Base-by-base conservation (phyloP, 1,284 basidiomycete genomes). In the Farysia itapuensis region DNA sequence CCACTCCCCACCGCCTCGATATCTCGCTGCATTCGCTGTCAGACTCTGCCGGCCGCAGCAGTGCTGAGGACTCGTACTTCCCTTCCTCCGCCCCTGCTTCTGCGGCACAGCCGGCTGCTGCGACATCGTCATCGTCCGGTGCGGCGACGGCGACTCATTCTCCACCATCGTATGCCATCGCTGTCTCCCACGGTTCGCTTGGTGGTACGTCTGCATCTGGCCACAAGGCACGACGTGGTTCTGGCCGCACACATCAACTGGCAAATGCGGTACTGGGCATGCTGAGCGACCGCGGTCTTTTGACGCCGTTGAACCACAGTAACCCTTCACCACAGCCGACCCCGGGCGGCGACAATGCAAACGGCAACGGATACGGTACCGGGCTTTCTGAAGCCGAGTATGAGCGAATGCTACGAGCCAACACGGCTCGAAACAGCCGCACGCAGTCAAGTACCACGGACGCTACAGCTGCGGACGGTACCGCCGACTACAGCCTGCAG, bases 1-100 rank as follows among this genome's bases (percentile, higher is more conserved):
- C 81, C 0, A 83, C 82, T 20, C 82, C 82, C 0, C 80, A 81
- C 44, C 64, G 79, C 19, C 71, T 82, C 5, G 82, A 83, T 49
- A 82, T 82, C 35, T 80, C 79, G 12, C 64, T 83, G 32, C 80
- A 81, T 32, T 65, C 65, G 23, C 50, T 68, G 12, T 60, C 57
- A 6, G 57, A 53, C 32, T 28, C 50, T 14, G 53, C 50, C 16
- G 46, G 33, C 5, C 35, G 42, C 7, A 7, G 18, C 18, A 25
- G 37, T 4, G 43, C 32, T 9, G 49, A 58, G 23, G 60, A 58
- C 28, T 58, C 54, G n/a, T 64, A 64, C 26, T 64, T 64, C 37
- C 60, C 60, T 1, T 21, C 54, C 0, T 50, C 43, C 4, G 46
- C 60, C n/a, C 43, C 58, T 13, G 43, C 49, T 4, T 41, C 54